Percentiles rank a stretch among this genome's conserved stretches.
phyloP scores from a whole-genome alignment of 2,329 filamentous ascomycete genomes.

The Aspergillus sp. region DNA sequence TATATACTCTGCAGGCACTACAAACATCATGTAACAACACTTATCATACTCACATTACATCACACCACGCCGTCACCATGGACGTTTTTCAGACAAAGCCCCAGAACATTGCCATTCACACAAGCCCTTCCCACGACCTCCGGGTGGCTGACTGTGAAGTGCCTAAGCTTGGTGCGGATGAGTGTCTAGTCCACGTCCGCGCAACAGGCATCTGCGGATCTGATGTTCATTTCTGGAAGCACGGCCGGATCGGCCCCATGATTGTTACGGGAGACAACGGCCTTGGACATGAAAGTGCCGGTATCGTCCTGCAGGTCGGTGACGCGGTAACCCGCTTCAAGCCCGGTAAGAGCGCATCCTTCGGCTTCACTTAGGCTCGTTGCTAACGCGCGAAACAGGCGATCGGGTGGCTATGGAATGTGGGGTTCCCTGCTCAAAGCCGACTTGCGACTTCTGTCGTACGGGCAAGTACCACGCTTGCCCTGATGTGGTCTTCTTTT shows the following conservation, averaged over 20 bases:
- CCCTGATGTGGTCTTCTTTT: conserved; percentile 21
- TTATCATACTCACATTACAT: background rate
- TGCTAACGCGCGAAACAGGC: conserved; percentile 8
- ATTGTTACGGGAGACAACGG: conserved; percentile 22
- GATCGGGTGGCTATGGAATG: conserved; percentile 21
- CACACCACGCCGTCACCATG: conserved; percentile 9
- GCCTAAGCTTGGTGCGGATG: conserved; percentile 12
- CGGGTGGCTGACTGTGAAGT: conserved; percentile 20
- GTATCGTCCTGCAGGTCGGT: conserved; percentile 17
- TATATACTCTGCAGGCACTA: background rate
- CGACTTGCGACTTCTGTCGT: conserved; percentile 19
- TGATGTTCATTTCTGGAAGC: conserved; percentile 23
- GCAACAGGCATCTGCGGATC: conserved; percentile 22
- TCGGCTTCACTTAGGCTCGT: background rate
- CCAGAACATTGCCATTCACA: conserved; percentile 20
- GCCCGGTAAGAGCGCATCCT: conserved; percentile 8
- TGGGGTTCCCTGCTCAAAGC: conserved; percentile 20
- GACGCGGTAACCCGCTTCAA: conserved; percentile 19
- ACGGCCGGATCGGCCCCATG: conserved; percentile 19
- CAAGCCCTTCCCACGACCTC: conserved; percentile 18
- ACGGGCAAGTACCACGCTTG: conserved; percentile 21
- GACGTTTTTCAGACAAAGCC: conserved; percentile 16
- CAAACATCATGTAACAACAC: background rate
- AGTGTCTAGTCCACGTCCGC: conserved; percentile 19
- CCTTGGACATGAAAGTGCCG: conserved; percentile 22